Percentiles rank a stretch among this genome's conserved stretches.
phyloP scores from a whole-genome alignment of 1,139 yeast genomes.

The Arxiozyma telluris region DNA sequence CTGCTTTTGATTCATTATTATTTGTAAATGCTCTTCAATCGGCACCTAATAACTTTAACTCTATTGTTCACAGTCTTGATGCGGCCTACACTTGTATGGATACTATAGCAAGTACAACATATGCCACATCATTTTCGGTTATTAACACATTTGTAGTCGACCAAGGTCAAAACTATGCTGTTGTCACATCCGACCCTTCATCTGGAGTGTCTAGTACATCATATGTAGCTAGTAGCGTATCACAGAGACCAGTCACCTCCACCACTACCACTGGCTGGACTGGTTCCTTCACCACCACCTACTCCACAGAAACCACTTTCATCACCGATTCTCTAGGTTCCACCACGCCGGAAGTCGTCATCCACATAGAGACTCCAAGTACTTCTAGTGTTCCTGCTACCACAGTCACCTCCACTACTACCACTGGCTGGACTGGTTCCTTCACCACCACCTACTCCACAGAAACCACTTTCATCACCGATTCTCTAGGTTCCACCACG shows the following conservation, averaged over 20 bases:
- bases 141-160: slow-evolving; percentile 14
- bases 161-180: slow-evolving; percentile 3
- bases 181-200: slow-evolving; percentile 6
- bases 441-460: slow-evolving; percentile 14
- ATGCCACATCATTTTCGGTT: slow-evolving; percentile 17
- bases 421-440: slow-evolving; percentile 12
- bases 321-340: background rate
- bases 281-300: background rate
- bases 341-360: background rate
- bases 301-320: background rate
- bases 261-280: background rate
- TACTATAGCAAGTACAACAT: slow-evolving; percentile 22
- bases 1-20: slow-evolving; percentile 17
- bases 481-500: slow-evolving; percentile 9
- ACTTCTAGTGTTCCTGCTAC: slow-evolving; percentile 2
- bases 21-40: slow-evolving; percentile 27
- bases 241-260: background rate
- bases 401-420: slow-evolving; percentile 9
- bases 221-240: background rate
- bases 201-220: slow-evolving; percentile 2
- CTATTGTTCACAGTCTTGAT: slow-evolving; percentile 18
- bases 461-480: slow-evolving; percentile 7
- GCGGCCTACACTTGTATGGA: slow-evolving; percentile 24
- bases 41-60: slow-evolving; percentile 15
- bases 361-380: background rate